These are phyloP conservation scores for Penicillium steckii DNA, from an alignment of 495 filamentous ascomycete genomes.

Conservation along the genomic window DNA sequence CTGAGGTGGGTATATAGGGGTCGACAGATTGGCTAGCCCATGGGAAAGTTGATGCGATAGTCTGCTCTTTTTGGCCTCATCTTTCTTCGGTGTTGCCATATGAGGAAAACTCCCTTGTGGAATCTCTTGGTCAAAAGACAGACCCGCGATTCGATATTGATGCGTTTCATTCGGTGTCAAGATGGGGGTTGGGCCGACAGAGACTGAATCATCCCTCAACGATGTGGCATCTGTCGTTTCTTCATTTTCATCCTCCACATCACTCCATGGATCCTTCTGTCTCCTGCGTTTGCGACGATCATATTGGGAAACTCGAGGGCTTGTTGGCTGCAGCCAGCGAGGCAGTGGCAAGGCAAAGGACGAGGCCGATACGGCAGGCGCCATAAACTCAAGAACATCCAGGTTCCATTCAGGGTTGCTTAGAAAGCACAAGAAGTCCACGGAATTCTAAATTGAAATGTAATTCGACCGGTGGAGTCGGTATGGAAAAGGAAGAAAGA, in stretches of 20 bases:
- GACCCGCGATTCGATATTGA: constrained; percentile 49
- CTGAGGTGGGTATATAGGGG: constrained; percentile 37
- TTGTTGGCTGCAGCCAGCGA: constrained; percentile 36
- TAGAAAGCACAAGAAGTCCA: background rate
- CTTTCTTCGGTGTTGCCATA: constrained; percentile 22
- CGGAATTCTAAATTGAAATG: too few species aligned
- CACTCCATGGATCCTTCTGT: background rate
- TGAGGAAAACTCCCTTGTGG: constrained; percentile 47
- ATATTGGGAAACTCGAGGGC: constrained; percentile 36
- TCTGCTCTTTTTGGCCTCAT: constrained; percentile 9
- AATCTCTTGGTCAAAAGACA: constrained; percentile 41
- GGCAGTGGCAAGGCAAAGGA: constrained; percentile 42
- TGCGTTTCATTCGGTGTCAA: constrained; percentile 45
- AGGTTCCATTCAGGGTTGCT: constrained; percentile 13
- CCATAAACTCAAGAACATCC: constrained; percentile 26
- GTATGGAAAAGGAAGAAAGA: background rate
- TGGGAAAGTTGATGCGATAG: constrained; percentile 14
- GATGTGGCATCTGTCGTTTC: constrained; percentile 40
- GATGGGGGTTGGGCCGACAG: constrained; percentile 25
- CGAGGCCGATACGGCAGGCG: constrained; percentile 32
- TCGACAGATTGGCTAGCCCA: constrained; percentile 28
- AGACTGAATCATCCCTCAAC: constrained; percentile 20
- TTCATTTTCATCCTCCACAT: constrained; percentile 27
- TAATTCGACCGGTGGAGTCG: background rate
- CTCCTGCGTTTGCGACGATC: constrained; percentile 43